Conservation (phyloP, 768 basidiomycete genomes). For the Kwoniella bestiolae region DNA sequence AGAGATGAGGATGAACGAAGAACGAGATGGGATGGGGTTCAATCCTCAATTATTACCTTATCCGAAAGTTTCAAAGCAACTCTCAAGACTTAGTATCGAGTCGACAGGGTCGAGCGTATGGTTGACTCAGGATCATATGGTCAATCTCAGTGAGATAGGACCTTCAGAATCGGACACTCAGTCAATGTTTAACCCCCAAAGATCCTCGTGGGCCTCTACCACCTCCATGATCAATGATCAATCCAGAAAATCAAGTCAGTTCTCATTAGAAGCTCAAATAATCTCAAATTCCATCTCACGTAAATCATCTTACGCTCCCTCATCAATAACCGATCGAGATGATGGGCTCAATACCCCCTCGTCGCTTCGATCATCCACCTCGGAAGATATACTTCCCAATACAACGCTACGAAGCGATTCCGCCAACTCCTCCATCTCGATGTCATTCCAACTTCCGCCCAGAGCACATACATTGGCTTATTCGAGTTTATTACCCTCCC, state of each 20-base stretch:
- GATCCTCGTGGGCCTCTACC: neutral
- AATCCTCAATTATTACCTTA: constrained; percentile 22
- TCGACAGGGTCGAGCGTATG: constrained; percentile 12
- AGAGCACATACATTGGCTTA: neutral
- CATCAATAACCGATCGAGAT: neutral
- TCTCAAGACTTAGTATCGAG: constrained; percentile 16
- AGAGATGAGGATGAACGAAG: constrained; percentile 1
- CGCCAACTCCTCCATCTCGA: neutral
- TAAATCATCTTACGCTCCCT: constrained; percentile 13
- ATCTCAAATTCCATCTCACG: neutral
- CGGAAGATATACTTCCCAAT: neutral
- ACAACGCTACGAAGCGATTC: neutral
- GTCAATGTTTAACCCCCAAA: neutral
- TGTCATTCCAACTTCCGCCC: constrained; percentile 1
- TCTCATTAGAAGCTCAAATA: constrained; percentile 16
- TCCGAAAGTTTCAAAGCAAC: constrained; percentile 17
- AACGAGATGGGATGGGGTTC: constrained; percentile 6
- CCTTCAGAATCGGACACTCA: neutral
- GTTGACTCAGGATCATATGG: constrained; percentile 7
- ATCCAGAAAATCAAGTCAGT: constrained; percentile 17
- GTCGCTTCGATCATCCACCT: constrained; percentile 2
- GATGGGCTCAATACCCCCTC: neutral
- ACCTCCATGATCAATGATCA: neutral
- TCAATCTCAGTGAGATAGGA: neutral
- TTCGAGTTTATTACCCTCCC: constrained; percentile 12